Base-by-base conservation (phyloP, 2,329 filamentous ascomycete genomes). In the Fusarium protoensiforme region DNA sequence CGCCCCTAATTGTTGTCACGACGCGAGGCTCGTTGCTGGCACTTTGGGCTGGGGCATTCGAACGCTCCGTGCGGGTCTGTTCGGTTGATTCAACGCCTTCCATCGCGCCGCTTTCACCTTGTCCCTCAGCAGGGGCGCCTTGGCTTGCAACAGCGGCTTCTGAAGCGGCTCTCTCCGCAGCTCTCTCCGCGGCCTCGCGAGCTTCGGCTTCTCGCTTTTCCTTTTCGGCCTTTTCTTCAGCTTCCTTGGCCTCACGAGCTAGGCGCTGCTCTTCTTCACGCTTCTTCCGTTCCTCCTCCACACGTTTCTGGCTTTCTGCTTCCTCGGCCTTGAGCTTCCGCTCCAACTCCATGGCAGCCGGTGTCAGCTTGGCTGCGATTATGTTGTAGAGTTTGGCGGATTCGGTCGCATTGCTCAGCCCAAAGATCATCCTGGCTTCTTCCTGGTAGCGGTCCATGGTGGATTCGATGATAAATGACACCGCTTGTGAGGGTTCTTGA, bases 351-450 rank as follows among this genome's bases (percentile, higher is more conserved):
- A 98, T 92, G 9, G 96, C 95, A 24, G 93, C 92, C 43, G 96
- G 96, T 4, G 96, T 92, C 69, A 99, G 88, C 43, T 91, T 84
- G 51, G 90, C 91, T 43, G 94, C 85, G 29, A 99, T 88, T 3
- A 90, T 88, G 74, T 90, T 92, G 72, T 92, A 84, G 18, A 97
- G 86, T 68, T 89, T 86, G 3, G 91, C 89, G 79, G 93, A 93
- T 57, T 98, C 95, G 5, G 89, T 80, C 61, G 70, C 65, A 57
- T 92, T 89, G 57, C 84, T 87, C 24, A 86, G 83, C 29, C 93
- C 93, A 81, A 96, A 98, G 1, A 98, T 87, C 81, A 99, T 91
- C 72, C 92, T 92, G 10, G 95, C 92, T 81, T 98, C 97, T 79
- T 98, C 94, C 79, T 93, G 90, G 92, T 97, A 99, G 69, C 96